Conservation (phyloP, 2,329 filamentous ascomycete species). For the Aspergillus novofumigatus region DNA sequence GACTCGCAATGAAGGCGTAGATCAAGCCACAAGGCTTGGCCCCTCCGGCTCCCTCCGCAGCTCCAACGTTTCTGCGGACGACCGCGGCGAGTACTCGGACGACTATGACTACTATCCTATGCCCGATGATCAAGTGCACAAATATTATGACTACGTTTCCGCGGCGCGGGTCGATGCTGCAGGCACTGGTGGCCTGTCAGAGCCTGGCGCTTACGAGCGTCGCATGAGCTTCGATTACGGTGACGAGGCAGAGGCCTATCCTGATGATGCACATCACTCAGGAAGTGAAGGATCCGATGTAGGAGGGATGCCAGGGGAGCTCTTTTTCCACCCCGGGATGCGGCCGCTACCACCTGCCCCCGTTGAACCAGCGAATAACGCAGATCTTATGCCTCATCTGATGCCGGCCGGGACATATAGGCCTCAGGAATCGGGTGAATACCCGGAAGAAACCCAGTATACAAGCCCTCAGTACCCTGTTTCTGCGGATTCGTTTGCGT, state of each 20-base stretch:
- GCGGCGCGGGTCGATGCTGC: conserved; percentile 77
- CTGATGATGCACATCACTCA: conserved; percentile 43
- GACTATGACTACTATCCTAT: conserved; percentile 35
- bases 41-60: conserved; percentile 26
- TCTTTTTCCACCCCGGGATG: conserved; percentile 90
- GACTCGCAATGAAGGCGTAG: conserved; percentile 13
- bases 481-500: conserved; percentile 51
- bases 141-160: conserved; percentile 52
- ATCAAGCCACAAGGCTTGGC: conserved; percentile 13
- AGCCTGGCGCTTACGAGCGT: conserved; percentile 60
- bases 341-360: conserved; percentile 61
- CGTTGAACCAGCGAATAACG: conserved; percentile 50
- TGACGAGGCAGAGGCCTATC: conserved; percentile 71
- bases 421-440: conserved; percentile 44
- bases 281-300: conserved; percentile 62
- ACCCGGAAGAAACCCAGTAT: conserved; percentile 33
- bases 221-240: conserved; percentile 89
- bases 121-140: conserved; percentile 53
- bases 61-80: conserved; percentile 22
- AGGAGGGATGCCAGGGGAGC: conserved; percentile 78
- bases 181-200: conserved; percentile 82
- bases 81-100: conserved; percentile 25
- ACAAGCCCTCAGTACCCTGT: conserved; percentile 32
- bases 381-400: conserved; percentile 42
- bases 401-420: conserved; percentile 58